Base-by-base conservation (phyloP, 2,329 filamentous ascomycete genomes). In the Grosmannia clavigera region DNA sequence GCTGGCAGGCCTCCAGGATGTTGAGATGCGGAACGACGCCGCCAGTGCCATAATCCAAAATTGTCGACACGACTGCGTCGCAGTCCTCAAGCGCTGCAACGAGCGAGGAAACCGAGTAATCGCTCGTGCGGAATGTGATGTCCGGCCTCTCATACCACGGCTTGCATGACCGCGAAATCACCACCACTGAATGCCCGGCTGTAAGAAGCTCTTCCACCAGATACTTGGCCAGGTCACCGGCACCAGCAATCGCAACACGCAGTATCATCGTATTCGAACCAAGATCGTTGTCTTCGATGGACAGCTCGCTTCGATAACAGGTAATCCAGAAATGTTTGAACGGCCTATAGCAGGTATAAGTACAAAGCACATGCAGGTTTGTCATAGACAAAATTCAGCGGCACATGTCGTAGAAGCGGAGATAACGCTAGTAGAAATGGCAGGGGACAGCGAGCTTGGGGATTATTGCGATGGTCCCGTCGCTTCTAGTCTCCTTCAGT, bases 171-270 rank as follows among this genome's bases (percentile, higher is more conserved):
- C 61, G 61, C 31, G 61, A 55, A 10, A 62, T 38, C 25, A 60
- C 56, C 19, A 62, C 55, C 2, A 58, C 19, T 33, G 43, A n/a
- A 29, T 62, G 51, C 3, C 61, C 61, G 2, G 52, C 51, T 1
- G 53, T 48, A 19, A 59, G 61, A 1, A 60, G 10, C 61, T 62
- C 61, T 27, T 62, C 61, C 11, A 62, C 55, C n/a, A 62, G 25
- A 29, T 62, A 62, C 55, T 57, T 56, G 50, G 55, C 61, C 52
- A 60, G 25, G 56, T 62, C 57, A 57, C 61, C 61, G 19, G 59
- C 53, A 3, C 55, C 61, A 5, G 58, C 61, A 40, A 62, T 54
- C 10, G 61, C 61, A 19, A 62, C 55, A 19, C 53, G 58, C 40
- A 55, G 9, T 14, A 27, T 54, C 10, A 54, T 38, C 12, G 4